A percentile compares a stretch with the other conserved stretches of the same genome.
phyloP scores from a whole-genome alignment of 1,284 basidiomycete species.

The Ganoderma lucidum region DNA sequence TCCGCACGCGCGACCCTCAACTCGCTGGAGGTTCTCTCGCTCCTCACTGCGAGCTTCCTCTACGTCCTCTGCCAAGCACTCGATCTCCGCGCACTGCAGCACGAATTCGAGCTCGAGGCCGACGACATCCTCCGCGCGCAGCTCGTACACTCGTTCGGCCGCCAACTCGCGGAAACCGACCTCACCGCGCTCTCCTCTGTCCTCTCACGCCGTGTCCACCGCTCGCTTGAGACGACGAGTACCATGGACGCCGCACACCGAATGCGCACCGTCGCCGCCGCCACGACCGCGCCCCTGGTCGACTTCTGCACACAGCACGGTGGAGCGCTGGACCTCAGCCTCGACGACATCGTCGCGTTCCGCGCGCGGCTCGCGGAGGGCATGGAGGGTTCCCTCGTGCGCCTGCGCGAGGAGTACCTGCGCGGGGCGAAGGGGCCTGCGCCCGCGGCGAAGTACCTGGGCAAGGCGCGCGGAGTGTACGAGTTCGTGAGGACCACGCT shows the following conservation, averaged over 20 bases:
- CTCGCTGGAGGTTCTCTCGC: slow-evolving; percentile 78
- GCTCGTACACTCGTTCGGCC: slow-evolving; percentile 55
- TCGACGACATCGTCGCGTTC: slow-evolving; percentile 56
- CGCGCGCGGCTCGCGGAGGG: slow-evolving; percentile 55
- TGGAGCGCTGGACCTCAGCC: slow-evolving; percentile 31
- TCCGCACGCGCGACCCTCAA: slow-evolving; percentile 82
- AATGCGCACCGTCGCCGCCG: slow-evolving; percentile 71
- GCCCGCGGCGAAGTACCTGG: slow-evolving; percentile 69
- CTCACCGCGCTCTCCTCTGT: slow-evolving; percentile 43
- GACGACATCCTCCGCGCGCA: slow-evolving; percentile 59
- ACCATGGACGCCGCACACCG: slow-evolving; percentile 73
- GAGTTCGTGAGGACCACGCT: slow-evolving; percentile 73
- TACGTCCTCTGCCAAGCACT: slow-evolving; percentile 84
- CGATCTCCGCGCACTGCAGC: slow-evolving; percentile 78
- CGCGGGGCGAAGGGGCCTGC: slow-evolving; percentile 59
- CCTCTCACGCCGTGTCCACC: slow-evolving; percentile 52
- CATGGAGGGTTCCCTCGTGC: slow-evolving; percentile 53
- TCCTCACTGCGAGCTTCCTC: slow-evolving; percentile 79
- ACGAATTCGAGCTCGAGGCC: slow-evolving; percentile 65
- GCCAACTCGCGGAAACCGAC: slow-evolving; percentile 46
- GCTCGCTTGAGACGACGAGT: slow-evolving; percentile 69
- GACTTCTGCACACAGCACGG: slow-evolving; percentile 54
- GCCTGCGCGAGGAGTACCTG: slow-evolving; percentile 62
- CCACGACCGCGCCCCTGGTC: slow-evolving; percentile 66
- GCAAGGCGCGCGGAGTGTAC: slow-evolving; percentile 72